Percentiles rank a stretch among this genome's conserved stretches.
phyloP scores from a whole-genome alignment of 305 asterid genomes.

The Rubia tinctorum region DNA sequence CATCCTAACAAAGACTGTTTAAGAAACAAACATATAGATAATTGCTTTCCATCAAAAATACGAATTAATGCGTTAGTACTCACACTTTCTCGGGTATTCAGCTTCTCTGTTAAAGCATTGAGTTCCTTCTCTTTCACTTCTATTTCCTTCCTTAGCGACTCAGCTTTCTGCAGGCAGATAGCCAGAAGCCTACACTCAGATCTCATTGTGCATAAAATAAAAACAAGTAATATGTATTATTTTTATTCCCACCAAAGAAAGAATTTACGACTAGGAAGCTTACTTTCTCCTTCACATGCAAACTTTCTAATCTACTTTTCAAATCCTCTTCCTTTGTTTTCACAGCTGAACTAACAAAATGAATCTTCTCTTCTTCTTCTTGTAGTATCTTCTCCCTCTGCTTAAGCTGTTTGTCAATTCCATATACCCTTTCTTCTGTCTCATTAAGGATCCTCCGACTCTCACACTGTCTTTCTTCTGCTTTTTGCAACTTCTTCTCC shows the following conservation, averaged over 20 bases:
- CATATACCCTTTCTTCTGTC: slow-evolving; percentile 69
- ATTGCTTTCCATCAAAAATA: slow-evolving; percentile 8
- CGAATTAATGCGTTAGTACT: slow-evolving; percentile 33
- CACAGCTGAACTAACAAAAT: slow-evolving; percentile 37
- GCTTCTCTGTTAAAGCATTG: slow-evolving; percentile 50
- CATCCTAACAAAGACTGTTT: background rate
- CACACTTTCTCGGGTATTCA: slow-evolving; percentile 69
- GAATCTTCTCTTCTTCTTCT: slow-evolving; percentile 52
- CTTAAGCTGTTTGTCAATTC: slow-evolving; percentile 42
- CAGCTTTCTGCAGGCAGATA: slow-evolving; percentile 53
- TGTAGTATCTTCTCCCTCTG: slow-evolving; percentile 55
- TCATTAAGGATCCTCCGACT: slow-evolving; percentile 59
- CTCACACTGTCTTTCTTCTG: slow-evolving; percentile 71
- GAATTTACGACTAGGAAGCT: slow-evolving; percentile 28
- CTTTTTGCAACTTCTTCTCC: slow-evolving; percentile 86
- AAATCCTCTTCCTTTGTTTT: slow-evolving; percentile 63
- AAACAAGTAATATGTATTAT: background rate
- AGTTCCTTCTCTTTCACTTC: slow-evolving; percentile 67
- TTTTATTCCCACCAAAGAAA: background rate
- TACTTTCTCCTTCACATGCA: slow-evolving; percentile 62
- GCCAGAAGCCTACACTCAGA: slow-evolving; percentile 11
- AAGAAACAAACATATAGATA: slow-evolving; percentile 2
- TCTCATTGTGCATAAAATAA: background rate
- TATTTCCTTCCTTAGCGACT: slow-evolving; percentile 39
- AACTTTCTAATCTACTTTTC: slow-evolving; percentile 41